Percentiles rank a stretch among this genome's conserved stretches.
Evolutionary conservation across 805 yeast species (phyloP).

Genomic region (Pichia paraexigua): DNA sequence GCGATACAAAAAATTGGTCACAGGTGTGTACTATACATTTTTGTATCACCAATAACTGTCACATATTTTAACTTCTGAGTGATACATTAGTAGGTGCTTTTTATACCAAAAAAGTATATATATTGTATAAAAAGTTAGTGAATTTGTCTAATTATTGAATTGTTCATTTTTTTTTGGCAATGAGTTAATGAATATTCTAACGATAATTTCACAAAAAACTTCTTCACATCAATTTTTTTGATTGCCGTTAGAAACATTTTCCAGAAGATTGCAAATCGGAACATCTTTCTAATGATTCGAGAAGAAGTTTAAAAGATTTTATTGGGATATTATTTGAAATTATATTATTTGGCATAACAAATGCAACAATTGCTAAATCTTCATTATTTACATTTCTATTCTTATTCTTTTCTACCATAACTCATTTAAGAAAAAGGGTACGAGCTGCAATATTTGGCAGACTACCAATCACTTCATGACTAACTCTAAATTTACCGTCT

Average conservation of each 20-base stretch:
- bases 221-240: constrained; percentile 70
- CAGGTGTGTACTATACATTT: no score
- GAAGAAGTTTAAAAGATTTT: constrained; percentile 73
- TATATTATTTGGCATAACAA: constrained; percentile 83
- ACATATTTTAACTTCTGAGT: no score
- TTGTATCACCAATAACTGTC: no score
- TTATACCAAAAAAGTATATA: background rate
- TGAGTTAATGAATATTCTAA: constrained; percentile 65
- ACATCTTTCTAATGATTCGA: constrained; percentile 81
- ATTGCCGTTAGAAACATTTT: constrained; percentile 49
- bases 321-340: constrained; percentile 68
- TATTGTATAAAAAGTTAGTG: no score
- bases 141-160: background rate
- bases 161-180: constrained; percentile 19
- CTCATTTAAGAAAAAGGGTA: constrained; percentile 87
- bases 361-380: constrained; percentile 74
- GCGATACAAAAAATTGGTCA: no score
- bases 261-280: constrained; percentile 77
- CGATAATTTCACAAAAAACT: constrained; percentile 68
- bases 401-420: constrained; percentile 67
- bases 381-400: constrained; percentile 28
- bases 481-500: constrained; percentile 80
- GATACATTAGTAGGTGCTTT: no score
- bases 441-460: constrained; percentile 98
- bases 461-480: constrained; percentile 89